Evolutionary conservation across 495 filamentous ascomycete genomes (phyloP).

Genomic region (Xylaria intraflava): DNA sequence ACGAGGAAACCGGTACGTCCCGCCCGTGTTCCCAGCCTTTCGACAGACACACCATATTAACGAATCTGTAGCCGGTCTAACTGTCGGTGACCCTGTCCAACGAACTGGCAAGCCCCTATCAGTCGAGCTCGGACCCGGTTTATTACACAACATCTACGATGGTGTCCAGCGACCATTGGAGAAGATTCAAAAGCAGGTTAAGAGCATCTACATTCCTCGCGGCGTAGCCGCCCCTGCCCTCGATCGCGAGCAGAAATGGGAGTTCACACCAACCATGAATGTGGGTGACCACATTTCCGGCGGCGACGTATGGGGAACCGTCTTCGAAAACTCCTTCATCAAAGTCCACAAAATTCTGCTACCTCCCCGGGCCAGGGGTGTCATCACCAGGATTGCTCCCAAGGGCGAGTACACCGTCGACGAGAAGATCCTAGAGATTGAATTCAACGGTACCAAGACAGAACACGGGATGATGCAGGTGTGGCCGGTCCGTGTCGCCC

Average conservation of each 20-base stretch:
- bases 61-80: constrained; percentile 68
- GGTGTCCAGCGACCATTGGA: constrained; percentile 94
- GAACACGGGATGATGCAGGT: constrained; percentile 96
- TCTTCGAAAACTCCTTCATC: constrained; percentile 94
- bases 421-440: constrained; percentile 89
- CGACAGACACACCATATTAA: constrained; percentile 11
- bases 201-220: constrained; percentile 94
- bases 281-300: constrained; percentile 95
- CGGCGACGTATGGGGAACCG: constrained; percentile 87
- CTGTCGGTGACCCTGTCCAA: constrained; percentile 86
- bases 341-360: constrained; percentile 91
- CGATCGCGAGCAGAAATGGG: constrained; percentile 86
- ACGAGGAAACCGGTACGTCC: constrained; percentile 87
- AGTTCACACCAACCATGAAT: constrained; percentile 84
- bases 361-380: constrained; percentile 84
- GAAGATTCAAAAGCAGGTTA: constrained; percentile 65
- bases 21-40: neutral
- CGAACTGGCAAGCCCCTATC: constrained; percentile 92
- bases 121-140: constrained; percentile 91
- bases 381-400: constrained; percentile 80
- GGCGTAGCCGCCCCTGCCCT: constrained; percentile 86
- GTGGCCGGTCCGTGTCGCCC: constrained; percentile 97
- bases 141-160: constrained; percentile 99
- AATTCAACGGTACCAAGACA: constrained; percentile 93
- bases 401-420: constrained; percentile 91